Conservation (phyloP, 176 grass and related monocot genomes). For the Carex kokanica region DNA sequence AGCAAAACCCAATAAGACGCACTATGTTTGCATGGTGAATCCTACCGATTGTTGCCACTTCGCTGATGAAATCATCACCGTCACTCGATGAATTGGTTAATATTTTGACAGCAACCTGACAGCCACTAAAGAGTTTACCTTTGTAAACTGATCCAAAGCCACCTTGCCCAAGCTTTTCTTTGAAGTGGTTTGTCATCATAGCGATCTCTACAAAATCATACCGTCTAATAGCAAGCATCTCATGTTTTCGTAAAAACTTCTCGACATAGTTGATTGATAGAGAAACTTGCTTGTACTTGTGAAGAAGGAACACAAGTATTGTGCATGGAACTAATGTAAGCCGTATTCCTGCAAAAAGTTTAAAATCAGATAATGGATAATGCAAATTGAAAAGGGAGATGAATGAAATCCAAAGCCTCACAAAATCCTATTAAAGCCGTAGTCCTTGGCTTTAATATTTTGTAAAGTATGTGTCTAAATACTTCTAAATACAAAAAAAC, state of each 20-base stretch:
- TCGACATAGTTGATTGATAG: slow-evolving; percentile 24
- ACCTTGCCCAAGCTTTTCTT: slow-evolving; percentile 43
- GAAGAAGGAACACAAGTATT: not conserved
- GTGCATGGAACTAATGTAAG: not conserved
- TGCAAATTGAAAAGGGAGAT: not conserved
- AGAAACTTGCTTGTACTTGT: not conserved
- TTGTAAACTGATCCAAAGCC: slow-evolving; percentile 56
- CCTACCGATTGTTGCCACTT: slow-evolving; percentile 52
- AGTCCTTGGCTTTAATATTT: no score
- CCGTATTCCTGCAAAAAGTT: not conserved
- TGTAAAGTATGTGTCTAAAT: no score
- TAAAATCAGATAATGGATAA: not conserved
- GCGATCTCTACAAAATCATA: slow-evolving; percentile 49
- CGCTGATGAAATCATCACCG: slow-evolving; percentile 58
- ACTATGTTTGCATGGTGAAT: slow-evolving; percentile 64
- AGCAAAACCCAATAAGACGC: slow-evolving; percentile 49
- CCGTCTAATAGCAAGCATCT: slow-evolving; percentile 32
- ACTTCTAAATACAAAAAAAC: no score
- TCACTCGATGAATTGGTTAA: slow-evolving; percentile 30
- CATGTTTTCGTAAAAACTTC: slow-evolving; percentile 33
- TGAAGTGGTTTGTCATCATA: slow-evolving; percentile 47
- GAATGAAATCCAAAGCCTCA: no score
- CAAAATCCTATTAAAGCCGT: no score
- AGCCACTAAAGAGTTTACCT: slow-evolving; percentile 16
- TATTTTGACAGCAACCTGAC: slow-evolving; percentile 46